These are phyloP conservation scores for Glutinoglossum americanum DNA, from an alignment of 495 filamentous ascomycete genomes.

Conservation along the genomic window DNA sequence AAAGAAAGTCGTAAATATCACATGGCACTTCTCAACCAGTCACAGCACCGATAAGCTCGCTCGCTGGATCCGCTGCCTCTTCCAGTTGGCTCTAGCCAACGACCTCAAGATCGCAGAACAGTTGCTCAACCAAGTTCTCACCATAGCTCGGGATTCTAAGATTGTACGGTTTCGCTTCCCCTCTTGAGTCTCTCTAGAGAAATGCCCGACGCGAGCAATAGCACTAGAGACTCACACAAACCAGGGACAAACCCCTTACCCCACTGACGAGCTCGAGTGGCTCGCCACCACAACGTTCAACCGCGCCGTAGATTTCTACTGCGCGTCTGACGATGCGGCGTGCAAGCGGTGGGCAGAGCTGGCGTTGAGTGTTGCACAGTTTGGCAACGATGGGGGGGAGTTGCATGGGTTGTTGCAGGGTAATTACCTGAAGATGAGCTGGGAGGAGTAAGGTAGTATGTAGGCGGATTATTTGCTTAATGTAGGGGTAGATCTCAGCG, in stretches of 20 bases:
- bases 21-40: constrained; percentile 30
- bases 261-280: constrained; percentile 53
- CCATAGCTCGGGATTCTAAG: not conserved
- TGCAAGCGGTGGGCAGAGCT: constrained; percentile 43
- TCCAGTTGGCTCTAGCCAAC: constrained; percentile 37
- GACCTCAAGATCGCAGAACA: constrained; percentile 12
- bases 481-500: too few species aligned
- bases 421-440: constrained; percentile 29
- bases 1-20: constrained; percentile 39
- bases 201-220: not conserved
- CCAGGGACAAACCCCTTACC: constrained; percentile 24
- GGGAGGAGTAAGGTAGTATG: constrained; percentile 18
- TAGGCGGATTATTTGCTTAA: too few species aligned
- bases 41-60: constrained; percentile 33
- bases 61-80: constrained; percentile 52
- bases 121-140: constrained; percentile 2
- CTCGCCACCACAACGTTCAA: constrained; percentile 58
- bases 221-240: not conserved
- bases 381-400: constrained; percentile 26
- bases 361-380: constrained; percentile 39
- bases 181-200: not conserved
- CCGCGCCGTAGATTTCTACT: constrained; percentile 49
- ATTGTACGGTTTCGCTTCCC: not conserved
- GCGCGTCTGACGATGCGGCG: constrained; percentile 27
- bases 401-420: constrained; percentile 31